Conservation (phyloP, 2,329 filamentous ascomycete genomes). For the Fusarium denticulatum region DNA sequence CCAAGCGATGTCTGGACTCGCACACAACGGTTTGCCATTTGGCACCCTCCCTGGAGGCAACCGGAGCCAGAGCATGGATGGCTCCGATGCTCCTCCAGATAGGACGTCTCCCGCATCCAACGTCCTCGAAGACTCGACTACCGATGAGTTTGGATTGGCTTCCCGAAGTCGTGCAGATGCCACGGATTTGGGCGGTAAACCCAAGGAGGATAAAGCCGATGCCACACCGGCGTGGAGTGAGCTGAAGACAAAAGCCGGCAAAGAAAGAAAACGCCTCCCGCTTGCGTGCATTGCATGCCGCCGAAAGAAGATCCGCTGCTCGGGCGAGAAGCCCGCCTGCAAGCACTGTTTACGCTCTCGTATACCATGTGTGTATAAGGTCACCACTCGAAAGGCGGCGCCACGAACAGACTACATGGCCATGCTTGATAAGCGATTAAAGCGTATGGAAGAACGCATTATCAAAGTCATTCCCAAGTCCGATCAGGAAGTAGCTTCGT, state of each 20-base stretch:
- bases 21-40: slow-evolving; percentile 40
- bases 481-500: slow-evolving; percentile 73
- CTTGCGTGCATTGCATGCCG: slow-evolving; percentile 95
- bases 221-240: slow-evolving; percentile 79
- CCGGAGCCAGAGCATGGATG: slow-evolving; percentile 48
- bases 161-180: slow-evolving; percentile 59
- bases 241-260: slow-evolving; percentile 90
- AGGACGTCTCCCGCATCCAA: slow-evolving; percentile 56
- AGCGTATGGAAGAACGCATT: slow-evolving; percentile 97
- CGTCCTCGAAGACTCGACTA: slow-evolving; percentile 62
- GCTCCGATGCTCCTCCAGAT: slow-evolving; percentile 57
- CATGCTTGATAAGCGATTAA: slow-evolving; percentile 95
- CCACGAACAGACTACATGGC: slow-evolving; percentile 98
- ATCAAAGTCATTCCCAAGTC: slow-evolving; percentile 94
- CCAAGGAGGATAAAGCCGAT: slow-evolving; percentile 68
- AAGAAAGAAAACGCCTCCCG: slow-evolving; percentile 91
- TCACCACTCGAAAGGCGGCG: slow-evolving; percentile 91
- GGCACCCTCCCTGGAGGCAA: slow-evolving; percentile 35
- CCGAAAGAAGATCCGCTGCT: slow-evolving; percentile 97
- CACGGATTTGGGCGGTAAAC: slow-evolving; percentile 62
- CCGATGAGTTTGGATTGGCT: slow-evolving; percentile 68
- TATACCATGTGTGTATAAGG: slow-evolving; percentile 97
- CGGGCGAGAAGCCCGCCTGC: slow-evolving; percentile 96
- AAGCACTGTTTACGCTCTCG: slow-evolving; percentile 94
- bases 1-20: slow-evolving; percentile 34